Evolutionary conservation across 2,329 filamentous ascomycete genomes (phyloP), one percentile per base, ranked within the genome.

Genomic region (Phialemoniopsis sp.): DNA sequence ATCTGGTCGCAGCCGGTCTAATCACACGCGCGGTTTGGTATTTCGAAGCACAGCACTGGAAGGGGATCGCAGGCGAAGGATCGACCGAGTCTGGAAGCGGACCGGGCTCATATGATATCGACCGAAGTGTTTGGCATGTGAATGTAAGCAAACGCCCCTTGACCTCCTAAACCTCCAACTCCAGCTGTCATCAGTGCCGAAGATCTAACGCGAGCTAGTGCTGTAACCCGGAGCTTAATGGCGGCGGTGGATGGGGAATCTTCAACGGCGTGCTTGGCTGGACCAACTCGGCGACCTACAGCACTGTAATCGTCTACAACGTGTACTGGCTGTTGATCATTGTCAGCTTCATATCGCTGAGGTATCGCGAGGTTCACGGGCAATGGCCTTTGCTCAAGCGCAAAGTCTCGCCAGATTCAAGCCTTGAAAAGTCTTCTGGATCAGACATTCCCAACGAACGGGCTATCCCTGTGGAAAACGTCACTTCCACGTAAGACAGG

Each of bases 201-300:
- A n/a, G n/a, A n/a, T n/a, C n/a, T n/a, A n/a, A n/a, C n/a, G n/a
- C n/a, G n/a, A n/a, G n/a, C n/a, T 43, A 86, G 80, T 94, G 86
- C 68, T 93, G 87, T 59, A 90, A 78, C 52, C 84, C 88, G 0
- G 66, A 80, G 38, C 62, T 82, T 30, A 82, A 87, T 46, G 84
- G 85, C 19, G 84, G 84, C 35, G 81, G 83, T 29, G 87, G 85
- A 32, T 95, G 88, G 89, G 87, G 87, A 40, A 80, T 95, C 48
- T 89, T 95, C 71, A 91, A 94, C 52, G 81, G 87, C 43, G 72
- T 95, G 38, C 71, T 95, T 10, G 89, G 89, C 42, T 95, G 89
- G 89, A 78, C 82, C 45, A 95, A 95, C 66, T 88, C 85, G 12
- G 89, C 87, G 5, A 94, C 89, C 2, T 90, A 91, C 52, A 88